Evolutionary conservation across 78 protist genomes (phyloP).

Genomic region (Isochrysis galbana): DNA sequence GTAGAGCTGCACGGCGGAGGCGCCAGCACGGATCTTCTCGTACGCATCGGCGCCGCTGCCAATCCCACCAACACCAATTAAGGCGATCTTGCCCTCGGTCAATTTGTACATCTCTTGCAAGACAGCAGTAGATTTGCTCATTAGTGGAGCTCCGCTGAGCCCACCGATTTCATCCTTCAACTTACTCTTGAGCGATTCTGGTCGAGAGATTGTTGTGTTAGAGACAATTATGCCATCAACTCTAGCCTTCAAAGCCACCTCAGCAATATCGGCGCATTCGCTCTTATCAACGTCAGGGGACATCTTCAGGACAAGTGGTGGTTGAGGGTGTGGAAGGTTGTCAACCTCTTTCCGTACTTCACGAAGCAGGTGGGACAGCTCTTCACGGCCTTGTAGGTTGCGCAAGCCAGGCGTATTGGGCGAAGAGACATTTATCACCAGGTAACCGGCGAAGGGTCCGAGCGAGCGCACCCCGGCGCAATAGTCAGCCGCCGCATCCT

Average conservation of each 20-base stretch:
- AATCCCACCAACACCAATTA: constrained; percentile 80
- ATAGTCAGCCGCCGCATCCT: constrained; percentile 69
- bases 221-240: constrained; percentile 76
- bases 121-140: constrained; percentile 48
- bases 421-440: constrained; percentile 80
- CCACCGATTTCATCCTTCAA: constrained; percentile 70
- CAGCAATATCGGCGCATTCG: constrained; percentile 56
- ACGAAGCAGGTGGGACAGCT: background rate
- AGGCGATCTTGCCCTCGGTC: constrained; percentile 69
- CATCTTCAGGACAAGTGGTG: constrained; percentile 77
- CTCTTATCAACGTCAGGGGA: constrained; percentile 70
- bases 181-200: background rate
- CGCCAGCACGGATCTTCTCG: constrained; percentile 76
- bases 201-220: constrained; percentile 74
- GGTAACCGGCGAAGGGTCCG: constrained; percentile 63
- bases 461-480: constrained; percentile 38
- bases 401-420: constrained; percentile 87
- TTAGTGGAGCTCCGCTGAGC: constrained; percentile 76
- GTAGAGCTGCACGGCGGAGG: constrained; percentile 77
- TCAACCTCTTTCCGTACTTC: background rate
- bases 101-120: constrained; percentile 59
- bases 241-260: background rate
- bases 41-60: constrained; percentile 63
- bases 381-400: constrained; percentile 46
- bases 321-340: background rate